These are phyloP conservation scores for Solanum tarapatanum DNA, from an alignment of 257 asterid genomes.

Conservation along the genomic window DNA sequence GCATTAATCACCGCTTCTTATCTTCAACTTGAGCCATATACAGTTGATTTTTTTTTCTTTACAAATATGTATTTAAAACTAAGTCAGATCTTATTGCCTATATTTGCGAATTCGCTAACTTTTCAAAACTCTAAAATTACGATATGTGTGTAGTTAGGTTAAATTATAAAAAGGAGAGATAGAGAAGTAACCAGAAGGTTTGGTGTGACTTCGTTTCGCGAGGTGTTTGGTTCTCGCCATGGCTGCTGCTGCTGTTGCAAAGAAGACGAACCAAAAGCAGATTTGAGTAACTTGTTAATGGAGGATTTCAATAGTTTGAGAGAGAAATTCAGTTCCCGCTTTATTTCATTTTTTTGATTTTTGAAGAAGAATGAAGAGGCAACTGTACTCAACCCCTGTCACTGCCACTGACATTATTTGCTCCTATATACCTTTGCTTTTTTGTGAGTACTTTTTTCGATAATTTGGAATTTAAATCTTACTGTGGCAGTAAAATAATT, in stretches of 20 bases:
- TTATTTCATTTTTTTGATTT: neutral
- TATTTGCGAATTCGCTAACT: neutral
- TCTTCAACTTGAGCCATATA: neutral
- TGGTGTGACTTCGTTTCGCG: constrained; percentile 8
- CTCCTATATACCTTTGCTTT: neutral
- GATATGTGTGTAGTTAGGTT: neutral
- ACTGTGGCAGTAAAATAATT: neutral
- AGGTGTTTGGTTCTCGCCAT: constrained; percentile 66
- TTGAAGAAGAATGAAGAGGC: neutral
- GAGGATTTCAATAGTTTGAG: neutral
- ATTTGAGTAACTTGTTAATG: neutral
- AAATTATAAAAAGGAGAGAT: neutral
- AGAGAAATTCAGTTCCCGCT: neutral
- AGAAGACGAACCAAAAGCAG: neutral
- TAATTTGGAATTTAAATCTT: neutral
- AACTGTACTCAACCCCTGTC: neutral
- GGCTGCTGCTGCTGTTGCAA: neutral
- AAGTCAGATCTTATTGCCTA: neutral
- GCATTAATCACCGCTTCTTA: neutral
- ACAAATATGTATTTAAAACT: neutral
- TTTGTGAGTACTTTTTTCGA: neutral
- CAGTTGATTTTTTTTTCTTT: neutral
- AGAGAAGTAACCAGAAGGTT: neutral
- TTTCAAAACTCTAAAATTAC: neutral
- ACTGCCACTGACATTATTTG: neutral